Percentiles rank a stretch among this genome's conserved stretches.
phyloP scores from a whole-genome alignment of 768 basidiomycete species.

The Lentinus brumalis region DNA sequence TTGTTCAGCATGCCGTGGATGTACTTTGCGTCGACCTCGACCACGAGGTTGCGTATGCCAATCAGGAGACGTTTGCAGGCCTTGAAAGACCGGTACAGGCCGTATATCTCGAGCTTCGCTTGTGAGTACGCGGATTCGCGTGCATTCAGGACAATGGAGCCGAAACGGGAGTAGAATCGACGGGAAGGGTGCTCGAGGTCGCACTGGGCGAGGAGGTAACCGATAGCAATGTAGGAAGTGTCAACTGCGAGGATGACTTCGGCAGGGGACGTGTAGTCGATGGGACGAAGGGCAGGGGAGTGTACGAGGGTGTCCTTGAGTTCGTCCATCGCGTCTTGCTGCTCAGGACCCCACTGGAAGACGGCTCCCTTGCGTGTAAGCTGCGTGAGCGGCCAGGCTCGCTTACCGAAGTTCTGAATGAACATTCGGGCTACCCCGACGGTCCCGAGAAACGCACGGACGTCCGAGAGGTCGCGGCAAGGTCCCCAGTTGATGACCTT shows the following conservation, averaged over 20 bases:
- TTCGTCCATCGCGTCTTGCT: conserved; percentile 13
- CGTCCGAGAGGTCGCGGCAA: conserved; percentile 21
- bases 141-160: conserved; percentile 41
- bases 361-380: conserved; percentile 25
- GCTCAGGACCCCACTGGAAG: conserved; percentile 22
- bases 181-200: conserved; percentile 10
- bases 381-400: conserved; percentile 17
- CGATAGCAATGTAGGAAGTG: conserved; percentile 27
- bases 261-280: conserved; percentile 24
- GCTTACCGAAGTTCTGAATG: conserved; percentile 26
- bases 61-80: conserved; percentile 30
- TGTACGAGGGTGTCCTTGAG: conserved; percentile 21
- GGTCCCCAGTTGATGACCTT: conserved; percentile 32
- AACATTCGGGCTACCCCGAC: conserved; percentile 23
- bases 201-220: conserved; percentile 32
- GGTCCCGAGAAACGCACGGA: conserved; percentile 30
- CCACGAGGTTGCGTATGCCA: conserved; percentile 34
- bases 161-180: conserved; percentile 35
- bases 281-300: conserved; percentile 20
- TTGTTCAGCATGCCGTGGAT: conserved; percentile 43
- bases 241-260: conserved; percentile 28
- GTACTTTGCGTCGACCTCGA: conserved; percentile 43
- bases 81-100: conserved; percentile 20
- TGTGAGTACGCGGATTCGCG: conserved; percentile 25
- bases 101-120: conserved; percentile 33